Conservation (phyloP, 176 grass and related monocot species). For the Poa annua region DNA sequence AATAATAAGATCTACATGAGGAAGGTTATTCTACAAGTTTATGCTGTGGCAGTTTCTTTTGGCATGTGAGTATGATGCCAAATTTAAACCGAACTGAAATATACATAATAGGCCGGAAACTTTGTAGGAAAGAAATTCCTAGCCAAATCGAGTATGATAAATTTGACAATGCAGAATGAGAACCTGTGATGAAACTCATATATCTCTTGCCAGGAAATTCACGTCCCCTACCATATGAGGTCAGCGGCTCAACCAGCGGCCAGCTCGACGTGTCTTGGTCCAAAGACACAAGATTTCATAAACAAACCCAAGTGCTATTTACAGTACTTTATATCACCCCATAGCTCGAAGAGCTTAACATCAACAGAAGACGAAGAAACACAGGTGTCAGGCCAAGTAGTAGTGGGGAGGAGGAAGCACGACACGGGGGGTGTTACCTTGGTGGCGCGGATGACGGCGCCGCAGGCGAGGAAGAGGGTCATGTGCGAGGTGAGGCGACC, state of each 20-base stretch:
- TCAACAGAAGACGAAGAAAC: slow-evolving; percentile 21
- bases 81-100: neutral
- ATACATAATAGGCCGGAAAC: neutral
- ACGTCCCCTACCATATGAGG: slow-evolving; percentile 88
- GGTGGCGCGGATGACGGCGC: slow-evolving; percentile 65
- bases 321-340: neutral
- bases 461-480: slow-evolving; percentile 82
- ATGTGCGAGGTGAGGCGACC: slow-evolving; percentile 79
- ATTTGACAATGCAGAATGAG: slow-evolving; percentile 5
- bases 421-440: slow-evolving; percentile 43
- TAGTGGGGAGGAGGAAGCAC: too few species aligned
- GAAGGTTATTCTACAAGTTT: neutral
- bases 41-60: neutral
- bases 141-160: neutral
- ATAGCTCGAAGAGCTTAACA: neutral
- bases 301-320: neutral
- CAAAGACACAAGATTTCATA: neutral
- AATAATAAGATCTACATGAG: neutral
- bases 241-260: slow-evolving; percentile 79
- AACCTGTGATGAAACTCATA: slow-evolving; percentile 92
- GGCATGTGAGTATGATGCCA: neutral
- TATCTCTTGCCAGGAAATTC: slow-evolving; percentile 86
- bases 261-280: slow-evolving; percentile 76
- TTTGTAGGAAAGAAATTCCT: neutral
- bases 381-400: neutral